Base-by-base conservation (phyloP, 805 yeast species). In the Suhomyces sp. region DNA sequence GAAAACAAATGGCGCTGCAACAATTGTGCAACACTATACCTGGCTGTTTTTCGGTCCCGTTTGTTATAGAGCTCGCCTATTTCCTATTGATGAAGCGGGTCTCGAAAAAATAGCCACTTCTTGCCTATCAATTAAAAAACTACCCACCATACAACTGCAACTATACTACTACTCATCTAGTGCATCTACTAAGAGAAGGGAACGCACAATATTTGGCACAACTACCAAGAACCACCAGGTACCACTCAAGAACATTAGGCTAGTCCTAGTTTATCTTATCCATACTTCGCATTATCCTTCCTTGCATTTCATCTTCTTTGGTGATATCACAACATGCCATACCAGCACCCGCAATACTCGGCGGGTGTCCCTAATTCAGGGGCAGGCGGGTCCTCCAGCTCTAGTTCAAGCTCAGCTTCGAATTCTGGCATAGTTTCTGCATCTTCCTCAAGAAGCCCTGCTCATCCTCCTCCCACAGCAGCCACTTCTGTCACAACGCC, bases 401-500 rank as follows among this genome's bases (percentile, higher is more conserved):
- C 41, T 15, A 17, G 41, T 36, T 36, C 42, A 19, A 10, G 27
- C 35, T 19, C 36, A 15, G 23, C 19, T 13, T 19, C 23, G 22
- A 26, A 19, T 24, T 35, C 31, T 10, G 44, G n/a, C 44, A 12
- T 23, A 7, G 46, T 17, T 12, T 35, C 49, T 2, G 33, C 47
- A 8, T 26, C 46, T 24, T 46, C 48, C 26, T 19, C 40, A 10
- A 22, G 22, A 31, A 22, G 41, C 23, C 41, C 41, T 6, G 48
- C 10, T 7, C 19, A 49, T 26, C 52, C 48, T n/a, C 47, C 48
- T 17, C n/a, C 9, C 27, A 44, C 53, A 8, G 48, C 48, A 12
- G 13, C 49, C 40, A 45, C 48, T 15, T 50, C 49, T 9, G 53
- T 50, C n/a, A 50, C 53, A 5, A 50, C 53, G n/a, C 53, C 53